Base-by-base conservation (phyloP, 495 filamentous ascomycete genomes). In the Lasiosphaeria miniovina region DNA sequence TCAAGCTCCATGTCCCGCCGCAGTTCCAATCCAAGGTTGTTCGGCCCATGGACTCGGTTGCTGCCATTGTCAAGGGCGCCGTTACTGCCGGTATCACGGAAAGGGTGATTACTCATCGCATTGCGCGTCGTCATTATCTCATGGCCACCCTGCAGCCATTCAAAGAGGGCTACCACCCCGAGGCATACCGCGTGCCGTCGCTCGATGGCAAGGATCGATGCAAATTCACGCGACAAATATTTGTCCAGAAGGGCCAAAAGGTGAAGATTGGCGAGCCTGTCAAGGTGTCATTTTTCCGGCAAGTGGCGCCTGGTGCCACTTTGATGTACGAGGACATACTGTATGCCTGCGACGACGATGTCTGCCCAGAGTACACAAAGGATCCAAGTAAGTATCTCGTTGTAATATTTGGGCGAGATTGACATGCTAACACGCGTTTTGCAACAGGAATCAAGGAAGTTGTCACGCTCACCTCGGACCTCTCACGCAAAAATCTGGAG, bases 321-420 rank as follows among this genome's bases (percentile, higher is more conserved):
- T 84, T 98, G 60, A 98, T 98, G 93, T 98, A 98, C 72, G 95
- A 98, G 78, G 95, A 98, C 78, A 92, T 98, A 52, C 74, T 98
- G 52, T 98, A 98, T 74, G 95, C 95, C 53, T 98, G 94, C 73
- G 94, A 98, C 68, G 93, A 98, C 54, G 94, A 98, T 71, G 89
- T 95, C 56, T 98, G 95, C 75, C 94, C 94, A 2, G 94, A 98
- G 72, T 98, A 98, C 68, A 97, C 93, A 61, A 98, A 98, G 69
- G 94, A 98, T 85, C 93, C 94, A 57, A 90, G 94, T 98, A 88
- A 86, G 93, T 88, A 55, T 17, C 33, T 14, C 9, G 34, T 1
- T 49, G 41, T 43, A 6, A 15, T 60, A 15, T n/a, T 53, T 3
- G 12, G 4, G n/a, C 32, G 10, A 7, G 31, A 17, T 3, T 33